These are phyloP conservation scores for Exophiala calicioides DNA, from an alignment of 2,329 filamentous ascomycete species.

Conservation along the genomic window DNA sequence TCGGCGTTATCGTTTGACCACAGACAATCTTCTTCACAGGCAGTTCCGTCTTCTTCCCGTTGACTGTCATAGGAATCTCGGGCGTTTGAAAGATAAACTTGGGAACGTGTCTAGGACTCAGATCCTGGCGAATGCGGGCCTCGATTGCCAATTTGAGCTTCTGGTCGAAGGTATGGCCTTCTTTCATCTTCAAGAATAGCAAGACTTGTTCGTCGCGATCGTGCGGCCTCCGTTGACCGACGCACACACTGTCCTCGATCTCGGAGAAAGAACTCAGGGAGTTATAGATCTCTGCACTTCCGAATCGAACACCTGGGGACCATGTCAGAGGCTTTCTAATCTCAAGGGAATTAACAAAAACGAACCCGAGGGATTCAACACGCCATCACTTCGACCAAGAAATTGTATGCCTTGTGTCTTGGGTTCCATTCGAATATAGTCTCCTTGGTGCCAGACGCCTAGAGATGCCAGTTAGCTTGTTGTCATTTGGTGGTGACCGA, in stretches of 20 bases:
- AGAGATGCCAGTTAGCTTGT: background rate
- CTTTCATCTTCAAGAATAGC: conserved; percentile 60
- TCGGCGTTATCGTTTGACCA: conserved; percentile 70
- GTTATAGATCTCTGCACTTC: conserved; percentile 93
- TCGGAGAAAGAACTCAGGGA: conserved; percentile 64
- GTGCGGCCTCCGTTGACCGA: conserved; percentile 68
- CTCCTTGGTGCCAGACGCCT: conserved; percentile 76
- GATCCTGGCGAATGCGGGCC: conserved; percentile 62
- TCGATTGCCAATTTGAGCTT: conserved; percentile 61
- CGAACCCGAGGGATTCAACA: conserved; percentile 64
- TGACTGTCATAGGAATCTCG: conserved; percentile 78
- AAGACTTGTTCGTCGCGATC: conserved; percentile 60
- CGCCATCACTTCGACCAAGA: conserved; percentile 59
- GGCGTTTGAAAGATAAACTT: conserved; percentile 76
- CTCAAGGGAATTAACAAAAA: no score
- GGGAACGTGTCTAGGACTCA: conserved; percentile 73
- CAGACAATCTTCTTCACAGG: conserved; percentile 82
- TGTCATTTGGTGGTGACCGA: no score
- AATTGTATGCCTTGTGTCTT: conserved; percentile 64
- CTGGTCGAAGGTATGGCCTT: conserved; percentile 56
- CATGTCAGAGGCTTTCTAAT: no score
- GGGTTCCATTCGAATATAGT: conserved; percentile 72
- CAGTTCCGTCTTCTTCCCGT: conserved; percentile 80
- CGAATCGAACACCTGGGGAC: conserved; percentile 75
- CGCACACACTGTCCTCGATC: conserved; percentile 77